These are phyloP conservation scores for Cicer yamashitae DNA, from an alignment of 306 rosid genomes.

Conservation along the genomic window DNA sequence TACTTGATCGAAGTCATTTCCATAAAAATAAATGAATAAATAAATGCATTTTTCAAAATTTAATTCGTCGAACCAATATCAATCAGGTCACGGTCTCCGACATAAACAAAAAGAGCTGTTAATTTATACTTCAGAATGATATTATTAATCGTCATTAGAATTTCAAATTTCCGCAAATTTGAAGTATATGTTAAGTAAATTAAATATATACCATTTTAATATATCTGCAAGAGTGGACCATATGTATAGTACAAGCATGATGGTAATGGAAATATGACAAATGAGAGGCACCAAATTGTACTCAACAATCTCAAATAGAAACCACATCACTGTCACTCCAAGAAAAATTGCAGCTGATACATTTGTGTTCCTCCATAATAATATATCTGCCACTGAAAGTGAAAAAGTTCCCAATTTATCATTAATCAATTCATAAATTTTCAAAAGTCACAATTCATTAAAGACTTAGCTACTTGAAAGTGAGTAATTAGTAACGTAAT, in stretches of 20 bases:
- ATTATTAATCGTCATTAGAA: no score
- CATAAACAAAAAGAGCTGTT: no score
- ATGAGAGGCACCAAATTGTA: conserved; percentile 72
- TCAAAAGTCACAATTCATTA: not conserved
- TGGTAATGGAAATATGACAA: conserved; percentile 72
- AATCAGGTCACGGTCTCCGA: no score
- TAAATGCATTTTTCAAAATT: no score
- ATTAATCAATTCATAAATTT: not conserved
- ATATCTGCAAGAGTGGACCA: conserved; percentile 62
- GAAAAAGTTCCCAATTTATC: conserved; percentile 21
- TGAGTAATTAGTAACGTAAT: no score
- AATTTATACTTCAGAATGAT: no score
- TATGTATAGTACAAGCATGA: conserved; percentile 67
- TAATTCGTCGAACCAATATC: no score
- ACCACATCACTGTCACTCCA: conserved; percentile 74
- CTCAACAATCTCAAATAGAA: conserved; percentile 75
- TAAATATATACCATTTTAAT: conserved; percentile 61
- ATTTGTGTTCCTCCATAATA: conserved; percentile 68
- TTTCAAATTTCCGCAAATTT: no score
- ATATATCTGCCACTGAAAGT: conserved; percentile 72
- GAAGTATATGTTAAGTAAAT: no score
- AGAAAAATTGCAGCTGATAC: conserved; percentile 61
- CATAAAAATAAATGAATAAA: no score
- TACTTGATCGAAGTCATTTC: no score
- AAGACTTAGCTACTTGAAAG: no score